phyloP scores from a whole-genome alignment of 768 basidiomycete species.

The Lentinus brumalis region DNA sequence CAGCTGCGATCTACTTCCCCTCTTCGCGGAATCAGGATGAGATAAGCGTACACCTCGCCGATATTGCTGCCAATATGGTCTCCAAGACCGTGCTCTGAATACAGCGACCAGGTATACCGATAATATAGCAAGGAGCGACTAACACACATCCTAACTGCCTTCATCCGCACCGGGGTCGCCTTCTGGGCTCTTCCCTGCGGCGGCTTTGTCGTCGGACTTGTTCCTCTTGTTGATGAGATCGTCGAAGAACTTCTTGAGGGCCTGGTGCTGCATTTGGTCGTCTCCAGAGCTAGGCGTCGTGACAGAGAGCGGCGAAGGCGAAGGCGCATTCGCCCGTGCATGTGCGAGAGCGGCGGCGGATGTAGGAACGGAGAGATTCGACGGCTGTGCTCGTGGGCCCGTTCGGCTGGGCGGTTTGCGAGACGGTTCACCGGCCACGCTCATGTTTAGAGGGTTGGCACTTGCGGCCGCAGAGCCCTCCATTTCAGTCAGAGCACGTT shows the following conservation, averaged over 20 bases:
- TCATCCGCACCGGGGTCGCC: constrained; percentile 21
- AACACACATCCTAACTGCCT: constrained; percentile 16
- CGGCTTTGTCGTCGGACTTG: constrained; percentile 35
- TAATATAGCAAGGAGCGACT: background rate
- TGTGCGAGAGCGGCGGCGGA: constrained; percentile 11
- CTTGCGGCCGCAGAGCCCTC: constrained; percentile 53
- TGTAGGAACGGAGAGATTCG: constrained; percentile 24
- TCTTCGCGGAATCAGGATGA: no score
- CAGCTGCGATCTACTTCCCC: no score
- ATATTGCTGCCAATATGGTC: no score
- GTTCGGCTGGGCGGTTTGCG: constrained; percentile 29
- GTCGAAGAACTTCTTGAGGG: constrained; percentile 87
- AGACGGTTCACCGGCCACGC: constrained; percentile 37
- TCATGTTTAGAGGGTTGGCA: constrained; percentile 30
- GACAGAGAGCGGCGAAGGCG: constrained; percentile 29
- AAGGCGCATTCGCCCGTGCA: constrained; percentile 26
- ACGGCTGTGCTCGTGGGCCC: constrained; percentile 17
- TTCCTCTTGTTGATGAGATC: constrained; percentile 75
- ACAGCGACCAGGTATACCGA: background rate
- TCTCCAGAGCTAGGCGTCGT: constrained; percentile 46
- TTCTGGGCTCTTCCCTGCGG: constrained; percentile 35
- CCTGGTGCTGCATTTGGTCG: constrained; percentile 78
- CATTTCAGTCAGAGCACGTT: constrained; percentile 87
- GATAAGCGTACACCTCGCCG: no score
- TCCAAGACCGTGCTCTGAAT: background rate